phyloP scores from a whole-genome alignment of 2,329 filamentous ascomycete species.

The Aschersonia sp. region DNA sequence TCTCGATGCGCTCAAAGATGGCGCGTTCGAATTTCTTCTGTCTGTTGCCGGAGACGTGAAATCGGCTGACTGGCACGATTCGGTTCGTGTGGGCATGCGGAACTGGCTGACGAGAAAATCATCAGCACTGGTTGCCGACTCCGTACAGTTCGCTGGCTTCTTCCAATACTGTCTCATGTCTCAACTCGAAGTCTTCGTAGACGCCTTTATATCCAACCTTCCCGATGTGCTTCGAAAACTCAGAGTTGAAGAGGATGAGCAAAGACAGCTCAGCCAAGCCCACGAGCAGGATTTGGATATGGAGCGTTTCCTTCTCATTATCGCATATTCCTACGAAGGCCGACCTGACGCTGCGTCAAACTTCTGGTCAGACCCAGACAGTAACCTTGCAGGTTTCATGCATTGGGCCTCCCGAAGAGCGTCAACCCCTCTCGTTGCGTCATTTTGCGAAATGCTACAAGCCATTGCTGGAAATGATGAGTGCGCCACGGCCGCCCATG shows the following conservation, averaged over 20 bases:
- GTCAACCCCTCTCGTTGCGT: constrained; percentile 88
- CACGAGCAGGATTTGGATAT: constrained; percentile 60
- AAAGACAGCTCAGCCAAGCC: constrained; percentile 51
- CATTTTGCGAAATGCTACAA: constrained; percentile 92
- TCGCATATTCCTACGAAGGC: constrained; percentile 80
- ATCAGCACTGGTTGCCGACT: constrained; percentile 51
- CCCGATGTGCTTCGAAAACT: constrained; percentile 80
- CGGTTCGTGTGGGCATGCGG: constrained; percentile 68
- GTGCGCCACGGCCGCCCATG: constrained; percentile 73
- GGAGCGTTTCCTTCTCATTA: constrained; percentile 82
- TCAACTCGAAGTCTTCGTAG: constrained; percentile 74
- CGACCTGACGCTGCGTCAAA: constrained; percentile 71
- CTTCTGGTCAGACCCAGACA: constrained; percentile 87
- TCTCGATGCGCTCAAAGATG: constrained; percentile 65
- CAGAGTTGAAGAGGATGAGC: constrained; percentile 79
- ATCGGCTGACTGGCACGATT: constrained; percentile 73
- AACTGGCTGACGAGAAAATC: constrained; percentile 73
- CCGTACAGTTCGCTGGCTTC: constrained; percentile 51
- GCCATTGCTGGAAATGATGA: constrained; percentile 71
- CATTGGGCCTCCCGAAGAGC: constrained; percentile 94
- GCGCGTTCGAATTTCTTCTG: constrained; percentile 83
- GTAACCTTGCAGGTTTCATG: constrained; percentile 85
- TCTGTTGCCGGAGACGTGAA: constrained; percentile 71
- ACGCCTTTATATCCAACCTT: constrained; percentile 89
- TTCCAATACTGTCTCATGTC: constrained; percentile 64